Percentiles rank a stretch among this genome's conserved stretches.
These are phyloP conservation scores for Heterococcus sp. DNA, from an alignment of 108 stramenopile genomes.

Conservation along the genomic window DNA sequence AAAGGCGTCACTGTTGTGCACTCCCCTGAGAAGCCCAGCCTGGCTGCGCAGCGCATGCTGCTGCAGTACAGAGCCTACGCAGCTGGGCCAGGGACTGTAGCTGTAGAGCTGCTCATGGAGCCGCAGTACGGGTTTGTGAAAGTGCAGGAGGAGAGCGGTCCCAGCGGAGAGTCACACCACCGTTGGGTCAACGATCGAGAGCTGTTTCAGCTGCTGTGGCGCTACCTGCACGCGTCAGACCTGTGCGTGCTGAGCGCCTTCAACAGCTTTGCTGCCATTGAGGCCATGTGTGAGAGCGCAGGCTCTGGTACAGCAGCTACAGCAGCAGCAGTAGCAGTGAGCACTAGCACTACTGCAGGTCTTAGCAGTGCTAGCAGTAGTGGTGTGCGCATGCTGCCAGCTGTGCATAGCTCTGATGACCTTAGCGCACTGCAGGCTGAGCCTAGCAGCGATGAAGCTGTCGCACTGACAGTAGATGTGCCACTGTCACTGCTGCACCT, in stretches of 20 bases:
- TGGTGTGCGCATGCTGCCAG: no score
- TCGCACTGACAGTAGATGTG: background rate
- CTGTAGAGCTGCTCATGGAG: conserved; percentile 28
- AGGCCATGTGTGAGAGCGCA: background rate
- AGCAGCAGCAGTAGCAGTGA: background rate
- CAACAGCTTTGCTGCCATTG: conserved; percentile 3
- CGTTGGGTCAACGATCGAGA: conserved; percentile 17
- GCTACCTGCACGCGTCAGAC: conserved; percentile 17
- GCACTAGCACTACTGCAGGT: background rate
- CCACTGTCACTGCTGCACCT: conserved; percentile 9
- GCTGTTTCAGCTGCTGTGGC: conserved; percentile 9
- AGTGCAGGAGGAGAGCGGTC: background rate
- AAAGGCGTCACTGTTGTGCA: conserved; percentile 15
- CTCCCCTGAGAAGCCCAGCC: background rate
- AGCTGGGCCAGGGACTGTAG: background rate
- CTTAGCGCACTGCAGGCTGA: no score
- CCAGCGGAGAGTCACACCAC: background rate
- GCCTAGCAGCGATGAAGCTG: background rate
- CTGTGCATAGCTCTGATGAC: no score
- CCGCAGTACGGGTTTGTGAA: conserved; percentile 21
- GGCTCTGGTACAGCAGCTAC: no score
- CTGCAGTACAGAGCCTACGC: conserved; percentile 35
- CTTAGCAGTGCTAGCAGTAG: no score
- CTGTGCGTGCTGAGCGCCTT: conserved; percentile 20
- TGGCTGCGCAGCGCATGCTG: conserved; percentile 1